These are phyloP conservation scores for Jamesozyma hellenica DNA, from an alignment of 805 yeast species.

Conservation along the genomic window DNA sequence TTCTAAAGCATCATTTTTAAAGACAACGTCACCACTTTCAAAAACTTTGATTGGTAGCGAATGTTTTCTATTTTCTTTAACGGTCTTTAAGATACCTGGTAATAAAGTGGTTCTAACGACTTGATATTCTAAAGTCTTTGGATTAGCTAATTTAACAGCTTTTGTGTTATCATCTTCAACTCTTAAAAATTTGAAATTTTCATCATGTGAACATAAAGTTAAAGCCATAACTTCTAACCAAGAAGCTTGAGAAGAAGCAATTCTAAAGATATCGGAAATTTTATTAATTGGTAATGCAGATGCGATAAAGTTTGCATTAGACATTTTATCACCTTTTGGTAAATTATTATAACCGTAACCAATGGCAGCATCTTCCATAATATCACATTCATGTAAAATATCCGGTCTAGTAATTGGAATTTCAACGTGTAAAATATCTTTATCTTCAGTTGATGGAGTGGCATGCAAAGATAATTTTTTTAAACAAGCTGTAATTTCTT, in stretches of 20 bases:
- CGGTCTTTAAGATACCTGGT: constrained; percentile 91
- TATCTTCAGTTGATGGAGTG: constrained; percentile 33
- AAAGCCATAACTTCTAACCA: constrained; percentile 94
- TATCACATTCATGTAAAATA: constrained; percentile 91
- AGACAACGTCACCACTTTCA: constrained; percentile 90
- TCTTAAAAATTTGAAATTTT: constrained; percentile 82
- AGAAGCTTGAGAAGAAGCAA: constrained; percentile 87
- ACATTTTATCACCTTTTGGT: constrained; percentile 65
- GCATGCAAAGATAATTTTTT: constrained; percentile 76
- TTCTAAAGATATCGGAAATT: constrained; percentile 79
- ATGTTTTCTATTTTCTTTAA: constrained; percentile 92
- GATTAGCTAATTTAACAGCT: constrained; percentile 89
- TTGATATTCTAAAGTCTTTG: constrained; percentile 93
- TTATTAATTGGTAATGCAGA: constrained; percentile 86
- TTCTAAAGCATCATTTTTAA: constrained; percentile 70
- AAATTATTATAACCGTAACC: constrained; percentile 91
- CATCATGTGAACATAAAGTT: constrained; percentile 93
- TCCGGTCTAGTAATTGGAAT: constrained; percentile 96
- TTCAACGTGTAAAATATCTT: constrained; percentile 44
- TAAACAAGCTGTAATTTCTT: constrained; percentile 58
- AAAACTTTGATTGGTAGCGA: constrained; percentile 89
- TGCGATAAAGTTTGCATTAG: constrained; percentile 68
- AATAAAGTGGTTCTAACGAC: constrained; percentile 91
- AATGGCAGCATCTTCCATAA: constrained; percentile 97
- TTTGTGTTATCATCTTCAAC: constrained; percentile 58